A percentile compares a stretch with the other conserved stretches of the same genome.
Conservation (phyloP, 176 grass and related monocot species). For the Urochloa ruziziensis region DNA sequence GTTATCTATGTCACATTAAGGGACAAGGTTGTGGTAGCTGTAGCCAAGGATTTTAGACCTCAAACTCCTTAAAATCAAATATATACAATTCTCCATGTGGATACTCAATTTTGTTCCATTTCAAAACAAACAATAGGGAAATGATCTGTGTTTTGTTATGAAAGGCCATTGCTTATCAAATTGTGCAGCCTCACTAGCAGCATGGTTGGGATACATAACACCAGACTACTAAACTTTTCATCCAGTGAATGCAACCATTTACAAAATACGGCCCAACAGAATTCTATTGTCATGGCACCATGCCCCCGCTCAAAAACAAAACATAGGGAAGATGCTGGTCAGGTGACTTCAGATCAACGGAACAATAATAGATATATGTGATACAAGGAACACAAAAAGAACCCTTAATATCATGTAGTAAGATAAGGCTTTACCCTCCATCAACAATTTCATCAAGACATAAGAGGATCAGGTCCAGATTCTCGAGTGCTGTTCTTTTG, state of each 20-base stretch:
- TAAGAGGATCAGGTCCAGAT: slow-evolving; percentile 85
- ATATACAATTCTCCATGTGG: neutral
- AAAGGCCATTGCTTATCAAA: neutral
- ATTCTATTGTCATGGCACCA: neutral
- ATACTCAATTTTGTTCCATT: neutral
- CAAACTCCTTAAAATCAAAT: neutral
- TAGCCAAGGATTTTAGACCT: neutral
- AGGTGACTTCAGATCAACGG: neutral
- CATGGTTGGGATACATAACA: neutral
- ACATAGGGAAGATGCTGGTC: neutral
- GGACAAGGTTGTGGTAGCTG: neutral
- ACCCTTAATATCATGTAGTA: neutral
- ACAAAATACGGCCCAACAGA: neutral
- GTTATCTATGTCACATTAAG: neutral
- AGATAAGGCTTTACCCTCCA: slow-evolving; percentile 63
- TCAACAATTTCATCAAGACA: slow-evolving; percentile 98
- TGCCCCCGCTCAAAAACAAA: neutral
- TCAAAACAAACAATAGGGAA: neutral
- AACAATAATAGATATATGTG: neutral
- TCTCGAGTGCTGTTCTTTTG: slow-evolving; percentile 92
- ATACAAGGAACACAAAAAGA: slow-evolving; percentile 16
- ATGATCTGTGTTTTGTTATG: neutral
- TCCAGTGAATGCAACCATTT: neutral
- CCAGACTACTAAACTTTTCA: neutral
- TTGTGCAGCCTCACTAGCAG: neutral